Percentiles rank a stretch among this genome's conserved stretches.
Conservation (phyloP, 176 grass and related monocot species). For the Melocanna baccifera region DNA sequence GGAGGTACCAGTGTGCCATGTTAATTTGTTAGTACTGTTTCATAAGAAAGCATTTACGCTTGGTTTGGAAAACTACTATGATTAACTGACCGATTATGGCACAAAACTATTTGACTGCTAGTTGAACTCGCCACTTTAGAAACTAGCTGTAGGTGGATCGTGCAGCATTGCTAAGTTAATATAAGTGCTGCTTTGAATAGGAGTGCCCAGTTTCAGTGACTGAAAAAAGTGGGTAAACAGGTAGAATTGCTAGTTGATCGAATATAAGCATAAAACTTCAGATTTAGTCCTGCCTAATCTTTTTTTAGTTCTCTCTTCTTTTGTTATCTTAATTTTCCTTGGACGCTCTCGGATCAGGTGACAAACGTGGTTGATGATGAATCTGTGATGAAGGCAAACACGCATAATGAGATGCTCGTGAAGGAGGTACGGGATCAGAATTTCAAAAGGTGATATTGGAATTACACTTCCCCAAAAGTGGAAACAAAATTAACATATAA, state of each 20-base stretch:
- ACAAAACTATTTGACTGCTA: background rate
- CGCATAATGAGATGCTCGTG: slow-evolving; percentile 14
- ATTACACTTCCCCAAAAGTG: background rate
- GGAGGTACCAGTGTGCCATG: background rate
- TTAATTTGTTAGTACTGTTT: background rate
- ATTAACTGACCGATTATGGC: background rate
- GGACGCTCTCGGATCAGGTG: slow-evolving; percentile 3
- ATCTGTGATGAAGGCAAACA: slow-evolving; percentile 35
- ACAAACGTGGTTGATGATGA: slow-evolving; percentile 34
- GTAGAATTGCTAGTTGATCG: background rate
- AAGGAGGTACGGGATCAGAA: slow-evolving; percentile 28
- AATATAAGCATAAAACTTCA: background rate
- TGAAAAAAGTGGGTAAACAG: background rate
- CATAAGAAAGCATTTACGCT: background rate
- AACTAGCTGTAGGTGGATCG: too few species aligned
- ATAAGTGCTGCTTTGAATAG: background rate
- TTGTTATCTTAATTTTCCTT: background rate
- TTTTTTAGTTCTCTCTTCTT: background rate
- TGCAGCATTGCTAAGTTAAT: background rate
- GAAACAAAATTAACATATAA: background rate
- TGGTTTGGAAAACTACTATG: background rate
- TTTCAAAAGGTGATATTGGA: background rate
- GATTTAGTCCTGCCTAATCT: background rate
- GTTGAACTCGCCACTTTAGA: background rate
- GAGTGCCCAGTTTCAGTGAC: background rate